phyloP scores from a whole-genome alignment of 306 rosid species.

The apple (Malus domestica) region DNA sequence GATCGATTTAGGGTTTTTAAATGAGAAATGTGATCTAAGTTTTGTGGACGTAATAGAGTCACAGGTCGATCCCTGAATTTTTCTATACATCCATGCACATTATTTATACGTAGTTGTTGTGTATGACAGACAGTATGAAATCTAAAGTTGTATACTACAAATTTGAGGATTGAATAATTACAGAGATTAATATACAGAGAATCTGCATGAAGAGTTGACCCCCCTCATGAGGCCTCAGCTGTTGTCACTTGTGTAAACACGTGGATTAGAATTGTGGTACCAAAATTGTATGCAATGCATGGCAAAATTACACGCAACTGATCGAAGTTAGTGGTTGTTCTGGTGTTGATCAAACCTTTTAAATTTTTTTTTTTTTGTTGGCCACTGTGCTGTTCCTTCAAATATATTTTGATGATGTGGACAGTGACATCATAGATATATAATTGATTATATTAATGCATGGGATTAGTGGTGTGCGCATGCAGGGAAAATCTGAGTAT shows the following conservation, averaged over 20 bases:
- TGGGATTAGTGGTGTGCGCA: background rate
- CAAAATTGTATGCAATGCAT: background rate
- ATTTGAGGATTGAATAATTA: background rate
- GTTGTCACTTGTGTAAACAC: slow-evolving; percentile 4
- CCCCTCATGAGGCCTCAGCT: background rate
- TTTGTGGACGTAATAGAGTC: slow-evolving; percentile 1
- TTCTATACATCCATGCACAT: slow-evolving; percentile 4
- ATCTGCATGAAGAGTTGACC: background rate
- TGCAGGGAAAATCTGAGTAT: background rate
- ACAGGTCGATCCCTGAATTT: background rate
- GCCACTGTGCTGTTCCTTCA: background rate
- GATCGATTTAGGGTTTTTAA: background rate
- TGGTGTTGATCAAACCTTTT: slow-evolving; percentile 5
- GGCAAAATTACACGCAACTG: slow-evolving; percentile 18
- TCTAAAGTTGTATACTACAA: background rate
- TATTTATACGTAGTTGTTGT: slow-evolving; percentile 1
- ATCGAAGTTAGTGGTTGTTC: background rate
- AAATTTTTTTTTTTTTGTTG: background rate
- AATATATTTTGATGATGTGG: background rate
- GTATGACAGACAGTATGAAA: background rate
- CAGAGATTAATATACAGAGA: background rate
- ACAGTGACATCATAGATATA: background rate
- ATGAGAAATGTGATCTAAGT: background rate
- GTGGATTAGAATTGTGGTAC: slow-evolving; percentile 9
- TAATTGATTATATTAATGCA: background rate